Evolutionary conservation across 768 basidiomycete species (phyloP), one percentile per base, ranked within the genome.

Genomic region (Russula olivacea): DNA sequence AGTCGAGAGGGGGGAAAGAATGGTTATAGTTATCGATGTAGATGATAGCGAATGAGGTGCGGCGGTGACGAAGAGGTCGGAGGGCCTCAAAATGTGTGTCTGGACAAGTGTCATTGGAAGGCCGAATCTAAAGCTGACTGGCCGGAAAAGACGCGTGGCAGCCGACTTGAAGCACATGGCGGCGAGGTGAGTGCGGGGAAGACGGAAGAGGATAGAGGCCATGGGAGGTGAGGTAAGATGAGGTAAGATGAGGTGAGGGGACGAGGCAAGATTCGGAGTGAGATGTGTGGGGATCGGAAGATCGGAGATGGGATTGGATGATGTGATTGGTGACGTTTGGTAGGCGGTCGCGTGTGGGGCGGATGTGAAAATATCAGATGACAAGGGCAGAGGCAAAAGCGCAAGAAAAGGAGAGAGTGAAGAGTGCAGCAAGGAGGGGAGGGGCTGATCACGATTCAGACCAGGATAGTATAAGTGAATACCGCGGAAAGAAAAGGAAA

Each of bases 251-350:
- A 59, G 52, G 47, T n/a, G n/a, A 51, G 48, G 28, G 23, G 21
- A 17, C 10, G 57, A 49, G 34, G 58, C 43, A 30, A 64, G 63
- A 64, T 59, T 45, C 40, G 10, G 23, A n/a, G 38, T 4, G 19
- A 45, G 61, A 63, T 58, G 61, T 54, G 52, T 48, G 41, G 30
- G 34, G 63, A 64, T 64, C 63, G 55, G 21, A 19, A 60, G 59
- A 64, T 64, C 58, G 21, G 63, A 50, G 48, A 55, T 55, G 61
- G 25, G 54, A 61, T 36, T 36, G 36, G 47, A 55, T 49, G 62
- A 55, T 64, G 63, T 64, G 63, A 64, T 64, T 64, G 63, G 63
- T 60, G 54, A 55, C 58, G 51, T 50, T 55, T 48, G 56, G 45
- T 47, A 47, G 61, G n/a, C 34, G 50, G 48, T 57, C 48, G 62